These are phyloP conservation scores for Aspergillus uvarum DNA, from an alignment of 2,329 filamentous ascomycete genomes.

Conservation along the genomic window DNA sequence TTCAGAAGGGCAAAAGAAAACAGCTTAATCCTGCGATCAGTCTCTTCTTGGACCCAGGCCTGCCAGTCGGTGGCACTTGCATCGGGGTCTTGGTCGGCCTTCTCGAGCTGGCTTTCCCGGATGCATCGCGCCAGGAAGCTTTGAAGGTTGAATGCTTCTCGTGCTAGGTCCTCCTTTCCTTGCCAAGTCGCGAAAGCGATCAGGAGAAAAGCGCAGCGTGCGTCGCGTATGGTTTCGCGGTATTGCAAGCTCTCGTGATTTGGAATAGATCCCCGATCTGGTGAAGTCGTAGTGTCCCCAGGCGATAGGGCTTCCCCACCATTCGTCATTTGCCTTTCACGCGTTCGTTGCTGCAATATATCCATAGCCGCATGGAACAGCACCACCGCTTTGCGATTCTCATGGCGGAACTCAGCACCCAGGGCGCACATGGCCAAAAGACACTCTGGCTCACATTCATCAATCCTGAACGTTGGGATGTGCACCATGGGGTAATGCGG, in stretches of 20 bases:
- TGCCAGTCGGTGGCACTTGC: constrained; percentile 19
- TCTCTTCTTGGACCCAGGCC: constrained; percentile 25
- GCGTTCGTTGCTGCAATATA: too few species aligned
- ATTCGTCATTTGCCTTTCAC: too few species aligned
- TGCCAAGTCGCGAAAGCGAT: constrained; percentile 30
- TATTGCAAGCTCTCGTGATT: too few species aligned
- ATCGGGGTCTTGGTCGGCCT: neutral
- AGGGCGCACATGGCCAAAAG: constrained; percentile 65
- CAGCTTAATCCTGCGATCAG: constrained; percentile 24
- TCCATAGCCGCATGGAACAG: constrained; percentile 49
- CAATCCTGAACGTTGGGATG: constrained; percentile 60
- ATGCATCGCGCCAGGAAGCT: constrained; percentile 23
- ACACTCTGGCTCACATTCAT: constrained; percentile 63
- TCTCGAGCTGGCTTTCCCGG: constrained; percentile 20
- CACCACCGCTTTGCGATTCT: constrained; percentile 24
- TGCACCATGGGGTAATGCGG: constrained; percentile 62
- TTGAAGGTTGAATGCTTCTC: constrained; percentile 26
- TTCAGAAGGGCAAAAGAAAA: constrained; percentile 29
- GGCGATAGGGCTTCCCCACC: constrained; percentile 56
- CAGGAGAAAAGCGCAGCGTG: constrained; percentile 11
- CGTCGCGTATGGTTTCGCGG: too few species aligned
- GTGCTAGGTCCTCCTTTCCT: constrained; percentile 17
- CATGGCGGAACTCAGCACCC: constrained; percentile 47
- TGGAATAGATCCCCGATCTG: constrained; percentile 1
- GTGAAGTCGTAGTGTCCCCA: constrained; percentile 48